Conservation (phyloP, 345 rosid genomes). For the Acer yangbiense region DNA sequence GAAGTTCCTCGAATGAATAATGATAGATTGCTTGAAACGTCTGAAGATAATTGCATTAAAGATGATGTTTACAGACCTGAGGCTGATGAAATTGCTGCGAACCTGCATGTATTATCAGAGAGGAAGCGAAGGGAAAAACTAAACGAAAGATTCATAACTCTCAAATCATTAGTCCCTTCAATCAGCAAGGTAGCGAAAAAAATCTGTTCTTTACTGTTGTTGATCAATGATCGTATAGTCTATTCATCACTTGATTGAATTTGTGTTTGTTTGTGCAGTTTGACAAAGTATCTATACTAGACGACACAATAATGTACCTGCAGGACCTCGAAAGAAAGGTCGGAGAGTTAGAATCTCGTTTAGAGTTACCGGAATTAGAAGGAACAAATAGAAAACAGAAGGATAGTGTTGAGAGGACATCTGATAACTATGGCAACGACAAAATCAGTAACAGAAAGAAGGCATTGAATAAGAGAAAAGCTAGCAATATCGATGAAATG, state of each 20-base stretch:
- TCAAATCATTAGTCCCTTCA: constrained; percentile 77
- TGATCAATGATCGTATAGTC: not conserved
- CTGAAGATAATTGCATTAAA: constrained; percentile 37
- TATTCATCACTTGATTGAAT: not conserved
- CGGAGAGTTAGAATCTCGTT: constrained; percentile 59
- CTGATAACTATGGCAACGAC: constrained; percentile 53
- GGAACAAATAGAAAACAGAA: constrained; percentile 43
- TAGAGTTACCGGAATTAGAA: constrained; percentile 37
- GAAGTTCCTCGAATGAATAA: constrained; percentile 72
- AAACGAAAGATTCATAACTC: constrained; percentile 52
- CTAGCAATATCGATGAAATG: constrained; percentile 32
- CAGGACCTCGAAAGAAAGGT: constrained; percentile 72
- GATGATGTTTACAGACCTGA: constrained; percentile 44
- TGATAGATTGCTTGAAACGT: constrained; percentile 34
- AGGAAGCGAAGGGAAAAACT: constrained; percentile 53
- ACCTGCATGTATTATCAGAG: constrained; percentile 43
- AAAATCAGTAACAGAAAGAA: constrained; percentile 28
- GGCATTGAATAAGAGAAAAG: constrained; percentile 61
- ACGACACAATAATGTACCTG: constrained; percentile 72
- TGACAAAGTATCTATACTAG: constrained; percentile 74
- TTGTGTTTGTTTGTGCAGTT: constrained; percentile 45
- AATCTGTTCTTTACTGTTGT: not conserved
- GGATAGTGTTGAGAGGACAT: constrained; percentile 59
- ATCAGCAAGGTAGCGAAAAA: constrained; percentile 60
- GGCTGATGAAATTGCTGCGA: constrained; percentile 47